Evolutionary conservation across 1,284 basidiomycete genomes (phyloP), one percentile per base, ranked within the genome.

Genomic region (Apiotrichum montevideense): DNA sequence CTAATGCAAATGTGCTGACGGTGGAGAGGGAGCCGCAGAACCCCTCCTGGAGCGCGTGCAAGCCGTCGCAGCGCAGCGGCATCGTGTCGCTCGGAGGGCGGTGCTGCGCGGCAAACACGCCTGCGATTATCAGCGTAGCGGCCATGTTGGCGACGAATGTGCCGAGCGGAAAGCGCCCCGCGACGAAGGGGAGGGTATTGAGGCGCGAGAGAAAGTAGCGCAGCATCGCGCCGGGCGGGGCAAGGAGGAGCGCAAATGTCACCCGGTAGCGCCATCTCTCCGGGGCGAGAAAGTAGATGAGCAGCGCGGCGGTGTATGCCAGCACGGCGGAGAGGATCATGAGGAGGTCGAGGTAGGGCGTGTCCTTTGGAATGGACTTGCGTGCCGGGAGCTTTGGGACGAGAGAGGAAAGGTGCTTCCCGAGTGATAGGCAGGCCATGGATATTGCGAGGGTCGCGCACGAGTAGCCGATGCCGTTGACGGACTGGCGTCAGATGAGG

Each of bases 11-110:
- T 10, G 94, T 98, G 75, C 89, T 93, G 60, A 99, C 83, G 0
- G 96, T 99, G 4, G 87, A 94, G 63, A 98, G 79, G 75, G 91
- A 93, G 7, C 94, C 96, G 70, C 94, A 98, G 70, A 93, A 97
- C 3, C 96, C 96, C 68, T 97, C 89, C 37, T 82, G 80, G 34
- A 98, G 77, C 1, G 89, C 91, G 69, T 88, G 85, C 47, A 95
- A 74, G 15, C 89, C 79, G 41, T 83, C 81, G 68, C 92, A 96
- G 44, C 82, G 79, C 3, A 69, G 3, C 81, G 81, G 15, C 0
- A 10, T 32, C 8, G 6, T n/a, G 10, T n/a, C 9, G 80, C 37
- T 32, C 7, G 44, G 21, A 0, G 71, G 66, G 3, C 81, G 73
- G 56, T 83, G 83, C 70, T 91, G 87, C 42, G 90, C 74, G 47